phyloP scores from a whole-genome alignment of 31 red algal species.

The Pterothamnion heteromorphum region DNA sequence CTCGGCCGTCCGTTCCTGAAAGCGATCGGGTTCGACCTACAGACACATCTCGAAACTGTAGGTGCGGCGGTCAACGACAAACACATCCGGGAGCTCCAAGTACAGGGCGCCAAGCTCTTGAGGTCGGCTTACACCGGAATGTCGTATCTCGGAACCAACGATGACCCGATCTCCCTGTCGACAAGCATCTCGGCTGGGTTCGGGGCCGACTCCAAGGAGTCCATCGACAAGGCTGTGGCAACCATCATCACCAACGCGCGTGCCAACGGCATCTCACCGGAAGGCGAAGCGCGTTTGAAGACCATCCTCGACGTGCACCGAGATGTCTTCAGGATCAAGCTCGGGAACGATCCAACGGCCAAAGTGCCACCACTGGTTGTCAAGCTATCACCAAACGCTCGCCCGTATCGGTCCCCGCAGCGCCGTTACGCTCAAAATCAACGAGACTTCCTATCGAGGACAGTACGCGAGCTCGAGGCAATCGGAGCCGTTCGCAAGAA shows the following conservation, averaged over 20 bases:
- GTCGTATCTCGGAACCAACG: neutral
- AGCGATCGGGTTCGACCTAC: slow-evolving; percentile 9
- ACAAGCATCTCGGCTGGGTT: neutral
- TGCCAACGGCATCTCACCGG: slow-evolving; percentile 17
- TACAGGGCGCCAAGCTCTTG: neutral
- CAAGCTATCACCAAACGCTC: neutral
- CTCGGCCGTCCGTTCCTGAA: slow-evolving; percentile 24
- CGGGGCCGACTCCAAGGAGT: neutral
- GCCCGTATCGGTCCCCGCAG: neutral
- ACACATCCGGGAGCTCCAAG: neutral
- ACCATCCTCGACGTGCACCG: neutral
- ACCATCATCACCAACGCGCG: neutral
- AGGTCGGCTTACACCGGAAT: neutral
- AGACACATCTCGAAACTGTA: neutral
- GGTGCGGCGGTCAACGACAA: neutral
- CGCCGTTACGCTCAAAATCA: slow-evolving; percentile 9
- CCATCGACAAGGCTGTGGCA: neutral
- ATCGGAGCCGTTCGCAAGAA: slow-evolving; percentile 43
- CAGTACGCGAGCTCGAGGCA: neutral
- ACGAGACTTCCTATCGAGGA: slow-evolving; percentile 13
- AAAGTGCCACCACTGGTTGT: neutral
- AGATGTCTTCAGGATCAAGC: slow-evolving; percentile 26
- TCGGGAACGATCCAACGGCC: slow-evolving; percentile 20
- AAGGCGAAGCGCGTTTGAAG: neutral
- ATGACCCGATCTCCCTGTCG: neutral